Conservation (phyloP, 2,329 filamentous ascomycete genomes). For the Simplicillium aogashimaense region DNA sequence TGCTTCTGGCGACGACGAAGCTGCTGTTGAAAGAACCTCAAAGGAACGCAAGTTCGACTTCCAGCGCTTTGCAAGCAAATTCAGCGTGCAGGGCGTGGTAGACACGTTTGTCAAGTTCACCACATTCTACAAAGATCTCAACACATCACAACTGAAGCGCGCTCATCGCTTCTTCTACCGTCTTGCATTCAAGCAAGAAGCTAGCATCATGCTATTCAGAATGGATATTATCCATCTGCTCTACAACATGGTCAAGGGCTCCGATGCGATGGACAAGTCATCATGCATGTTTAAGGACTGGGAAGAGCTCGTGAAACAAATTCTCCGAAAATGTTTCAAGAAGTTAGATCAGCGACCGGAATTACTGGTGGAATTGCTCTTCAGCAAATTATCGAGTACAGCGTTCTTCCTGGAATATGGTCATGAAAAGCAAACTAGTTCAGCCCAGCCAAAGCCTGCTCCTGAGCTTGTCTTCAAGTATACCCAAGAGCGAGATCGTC, state of each 20-base stretch:
- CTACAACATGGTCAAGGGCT: slow-evolving; percentile 85
- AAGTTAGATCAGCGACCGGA: slow-evolving; percentile 81
- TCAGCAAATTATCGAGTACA: slow-evolving; percentile 80
- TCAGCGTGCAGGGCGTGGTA: slow-evolving; percentile 74
- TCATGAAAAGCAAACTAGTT: slow-evolving; percentile 70
- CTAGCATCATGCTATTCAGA: slow-evolving; percentile 79
- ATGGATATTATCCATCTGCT: slow-evolving; percentile 85
- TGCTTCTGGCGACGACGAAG: slow-evolving; percentile 62
- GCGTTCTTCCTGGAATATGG: slow-evolving; percentile 86
- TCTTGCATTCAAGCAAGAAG: slow-evolving; percentile 88
- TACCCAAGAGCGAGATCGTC: slow-evolving; percentile 55
- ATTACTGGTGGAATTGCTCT: slow-evolving; percentile 82
- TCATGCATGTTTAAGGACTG: slow-evolving; percentile 72
- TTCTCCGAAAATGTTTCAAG: slow-evolving; percentile 71
- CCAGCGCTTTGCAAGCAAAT: slow-evolving; percentile 67
- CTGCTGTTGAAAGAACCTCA: slow-evolving; percentile 57
- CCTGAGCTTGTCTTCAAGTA: slow-evolving; percentile 77
- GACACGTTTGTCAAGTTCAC: slow-evolving; percentile 81
- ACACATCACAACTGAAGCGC: slow-evolving; percentile 73
- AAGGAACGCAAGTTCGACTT: slow-evolving; percentile 94
- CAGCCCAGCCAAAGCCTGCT: slow-evolving; percentile 55
- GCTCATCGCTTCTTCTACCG: slow-evolving; percentile 92
- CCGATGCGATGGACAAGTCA: slow-evolving; percentile 60
- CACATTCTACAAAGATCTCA: slow-evolving; percentile 71
- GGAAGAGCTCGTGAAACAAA: slow-evolving; percentile 79